A percentile compares a stretch with the other conserved stretches of the same genome.
Evolutionary conservation across 2,329 filamentous ascomycete species (phyloP).

Genomic region (Diaporthe helianthi): DNA sequence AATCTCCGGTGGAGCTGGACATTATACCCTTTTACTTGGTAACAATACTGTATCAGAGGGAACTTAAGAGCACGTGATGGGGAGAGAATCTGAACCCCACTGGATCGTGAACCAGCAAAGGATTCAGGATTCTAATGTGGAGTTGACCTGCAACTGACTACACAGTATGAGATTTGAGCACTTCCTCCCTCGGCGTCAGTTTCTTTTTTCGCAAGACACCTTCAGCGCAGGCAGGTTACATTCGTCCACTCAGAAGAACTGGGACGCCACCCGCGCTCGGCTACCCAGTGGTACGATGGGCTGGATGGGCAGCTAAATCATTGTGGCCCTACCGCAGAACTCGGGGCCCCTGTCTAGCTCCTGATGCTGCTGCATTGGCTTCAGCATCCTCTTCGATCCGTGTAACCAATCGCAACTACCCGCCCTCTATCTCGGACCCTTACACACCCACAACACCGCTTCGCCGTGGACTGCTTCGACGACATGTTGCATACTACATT

Average conservation of each 20-base stretch:
- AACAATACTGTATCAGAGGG: not conserved
- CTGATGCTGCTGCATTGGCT: slow-evolving; percentile 15
- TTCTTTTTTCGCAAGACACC: slow-evolving; percentile 16
- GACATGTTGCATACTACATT: not conserved
- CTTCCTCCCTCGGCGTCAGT: slow-evolving; percentile 11
- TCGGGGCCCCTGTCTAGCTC: slow-evolving; percentile 17
- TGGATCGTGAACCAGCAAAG: not conserved
- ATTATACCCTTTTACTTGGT: too few species aligned
- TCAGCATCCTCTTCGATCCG: slow-evolving; percentile 20
- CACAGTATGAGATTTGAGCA: not conserved
- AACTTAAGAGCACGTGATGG: too few species aligned
- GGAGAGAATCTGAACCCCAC: not conserved
- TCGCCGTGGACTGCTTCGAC: not conserved
- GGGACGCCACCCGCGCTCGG: slow-evolving; percentile 14
- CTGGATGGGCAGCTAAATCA: slow-evolving; percentile 4
- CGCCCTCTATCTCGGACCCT: slow-evolving; percentile 6
- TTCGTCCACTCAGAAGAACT: not conserved
- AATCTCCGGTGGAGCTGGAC: not conserved
- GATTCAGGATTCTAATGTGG: not conserved
- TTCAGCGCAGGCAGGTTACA: not conserved
- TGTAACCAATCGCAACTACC: slow-evolving; percentile 20
- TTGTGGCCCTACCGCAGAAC: slow-evolving; percentile 6
- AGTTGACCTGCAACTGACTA: not conserved
- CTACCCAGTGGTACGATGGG: not conserved
- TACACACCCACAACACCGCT: not conserved